These are phyloP conservation scores for Trifolium subterraneum DNA, from an alignment of 306 rosid genomes.

Conservation along the genomic window DNA sequence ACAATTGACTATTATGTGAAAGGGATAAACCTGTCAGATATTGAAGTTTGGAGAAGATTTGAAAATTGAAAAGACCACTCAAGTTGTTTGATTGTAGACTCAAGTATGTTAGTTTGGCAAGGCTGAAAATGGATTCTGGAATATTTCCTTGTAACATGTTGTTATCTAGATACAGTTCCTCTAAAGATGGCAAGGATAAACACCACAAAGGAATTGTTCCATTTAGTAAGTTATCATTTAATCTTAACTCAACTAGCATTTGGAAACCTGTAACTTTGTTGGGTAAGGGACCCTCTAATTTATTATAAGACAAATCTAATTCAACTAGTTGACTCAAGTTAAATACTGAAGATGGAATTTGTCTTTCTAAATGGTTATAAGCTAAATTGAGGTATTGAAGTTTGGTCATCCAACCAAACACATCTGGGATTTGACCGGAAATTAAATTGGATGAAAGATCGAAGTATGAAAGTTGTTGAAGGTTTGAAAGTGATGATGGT, in stretches of 20 bases:
- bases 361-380: background rate
- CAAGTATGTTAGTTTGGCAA: background rate
- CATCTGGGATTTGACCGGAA: background rate
- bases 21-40: background rate
- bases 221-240: background rate
- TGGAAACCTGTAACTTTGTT: background rate
- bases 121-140: background rate
- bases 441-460: background rate
- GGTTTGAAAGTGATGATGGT: background rate
- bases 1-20: background rate
- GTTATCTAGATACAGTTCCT: background rate
- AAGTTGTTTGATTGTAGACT: background rate
- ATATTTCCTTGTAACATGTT: background rate
- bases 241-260: background rate
- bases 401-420: background rate
- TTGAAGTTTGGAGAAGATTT: background rate
- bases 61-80: background rate
- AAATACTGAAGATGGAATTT: background rate
- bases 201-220: conserved; percentile 8
- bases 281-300: conserved; percentile 5
- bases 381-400: background rate
- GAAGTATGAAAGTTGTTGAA: background rate
- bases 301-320: background rate
- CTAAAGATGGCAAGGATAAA: background rate
- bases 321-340: background rate